Conservation (phyloP, 1,284 basidiomycete species). For the Flammula alnicola region DNA sequence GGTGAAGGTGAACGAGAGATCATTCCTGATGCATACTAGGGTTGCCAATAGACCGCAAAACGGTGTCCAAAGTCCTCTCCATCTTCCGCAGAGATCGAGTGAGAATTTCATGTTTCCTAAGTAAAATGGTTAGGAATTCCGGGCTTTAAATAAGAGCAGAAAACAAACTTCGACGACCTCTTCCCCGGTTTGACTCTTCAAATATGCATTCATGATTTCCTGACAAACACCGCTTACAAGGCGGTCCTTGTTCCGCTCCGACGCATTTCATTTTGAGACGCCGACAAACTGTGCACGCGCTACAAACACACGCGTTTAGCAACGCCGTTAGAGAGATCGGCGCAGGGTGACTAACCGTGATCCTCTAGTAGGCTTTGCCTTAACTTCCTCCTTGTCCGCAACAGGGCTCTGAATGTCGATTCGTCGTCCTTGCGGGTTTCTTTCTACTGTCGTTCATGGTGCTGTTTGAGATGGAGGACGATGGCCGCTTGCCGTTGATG, state of each 20-base stretch:
- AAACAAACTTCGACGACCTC: constrained; percentile 79
- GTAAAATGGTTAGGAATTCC: constrained; percentile 13
- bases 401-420: constrained; percentile 53
- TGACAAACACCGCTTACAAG: constrained; percentile 84
- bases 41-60: constrained; percentile 82
- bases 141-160: constrained; percentile 8
- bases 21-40: constrained; percentile 80
- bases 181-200: constrained; percentile 93
- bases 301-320: constrained; percentile 32
- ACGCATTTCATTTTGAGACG: constrained; percentile 99
- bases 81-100: constrained; percentile 90
- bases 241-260: constrained; percentile 89
- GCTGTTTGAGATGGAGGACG: constrained; percentile 50
- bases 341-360: constrained; percentile 63
- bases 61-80: constrained; percentile 90
- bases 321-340: neutral
- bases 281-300: constrained; percentile 93
- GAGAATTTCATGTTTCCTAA: constrained; percentile 85
- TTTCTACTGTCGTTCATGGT: constrained; percentile 52
- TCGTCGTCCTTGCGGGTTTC: constrained; percentile 66
- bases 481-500: constrained; percentile 68
- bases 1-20: constrained; percentile 84
- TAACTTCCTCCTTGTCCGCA: constrained; percentile 62
- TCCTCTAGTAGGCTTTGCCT: constrained; percentile 86
- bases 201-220: constrained; percentile 93